Base-by-base conservation (phyloP, 1,284 basidiomycete genomes). In the Ganoderma boninense region DNA sequence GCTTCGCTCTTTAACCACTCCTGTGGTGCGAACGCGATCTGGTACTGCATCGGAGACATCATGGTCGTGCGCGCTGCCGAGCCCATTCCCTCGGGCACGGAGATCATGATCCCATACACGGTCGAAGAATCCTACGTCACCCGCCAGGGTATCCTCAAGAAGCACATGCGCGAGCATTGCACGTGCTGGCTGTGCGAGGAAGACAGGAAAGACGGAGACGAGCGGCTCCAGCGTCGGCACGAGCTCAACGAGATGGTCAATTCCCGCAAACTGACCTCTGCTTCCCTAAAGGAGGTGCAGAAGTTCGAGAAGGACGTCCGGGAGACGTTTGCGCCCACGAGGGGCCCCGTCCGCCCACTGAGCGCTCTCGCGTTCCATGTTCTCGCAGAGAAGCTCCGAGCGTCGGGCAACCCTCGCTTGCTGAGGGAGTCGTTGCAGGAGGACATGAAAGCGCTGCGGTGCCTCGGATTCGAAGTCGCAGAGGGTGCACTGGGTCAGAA, bases 1-100 rank as follows among this genome's bases (percentile, higher is more conserved):
- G 74, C 78, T 6, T 79, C 79, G 0, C 73, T 80, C 54, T 77
- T 80, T 73, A 82, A 82, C 70, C 81, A 82, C 68, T 75, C 78
- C 0, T 82, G 81, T 67, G 42, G 62, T 0, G 71, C 79, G 2
- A 79, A 75, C 67, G 76, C 77, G 4, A 29, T 57, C 23, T 73
- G 75, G 70, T 49, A 43, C 57, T 76, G 71, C 54, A 69, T 76
- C 67, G 76, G 77, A 10, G 75, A 79, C 62, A 40, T 78, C 60
- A 75, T 79, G 65, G 56, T 77, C 54, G 68, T 80, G 20, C 69
- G 75, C 16, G 76, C 76, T 8, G 54, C 69, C 2, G 60, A 63
- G 49, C 40, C 64, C 38, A 71, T 77, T 43, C 59, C 67, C 8
- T 61, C 64, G 0, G 74, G 73, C 29, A 56, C 69, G 10, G 76